Evolutionary conservation across 129 eudicot species (phyloP), one percentile per base, ranked within the genome.

Genomic region (Calendula officinalis): DNA sequence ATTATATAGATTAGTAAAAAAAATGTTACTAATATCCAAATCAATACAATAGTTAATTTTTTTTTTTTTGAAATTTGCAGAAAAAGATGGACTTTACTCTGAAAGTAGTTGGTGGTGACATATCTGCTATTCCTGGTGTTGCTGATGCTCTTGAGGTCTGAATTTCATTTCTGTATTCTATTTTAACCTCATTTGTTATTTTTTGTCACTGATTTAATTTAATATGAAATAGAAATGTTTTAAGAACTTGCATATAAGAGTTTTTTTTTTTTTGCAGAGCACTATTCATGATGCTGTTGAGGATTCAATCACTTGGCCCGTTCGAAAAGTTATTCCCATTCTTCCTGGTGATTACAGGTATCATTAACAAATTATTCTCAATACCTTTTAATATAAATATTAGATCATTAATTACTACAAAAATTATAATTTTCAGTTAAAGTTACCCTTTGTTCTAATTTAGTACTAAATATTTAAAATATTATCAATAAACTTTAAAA

Each of bases 251-350:
- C n/a, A n/a, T 50, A 49, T 56, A 56, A 68, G 42, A 45, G 44
- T 67, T 46, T 33, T 5, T 14, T 42, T 67, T 48, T 14, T 54
- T 32, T 72, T n/a, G 43, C 87, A 91, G 98, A 74, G 83, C 22
- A 91, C 86, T 8, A 91, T 91, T 73, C 80, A 86, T 72, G 94
- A 91, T 71, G 98, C 96, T 49, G 78, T 91, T 69, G 96, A 91
- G 75, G 98, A 91, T 79, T 91, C 98, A 41, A 91, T 87, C 58
- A 91, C 85, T 42, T 91, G 98, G 98, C 98, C 98, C 32, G 95
- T 87, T 51, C 84, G 98, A 63, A 91, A 84, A 77, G 81, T 91
- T 64, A 84, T 91, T 71, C 98, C 96, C 59, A 87, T 91, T 66
- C 44, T 87, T 65, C 98, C 98, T 22, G 98, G 98, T 57, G 96